Evolutionary conservation across 2,329 filamentous ascomycete genomes (phyloP).

Genomic region (Akanthomyces uredinophilus): DNA sequence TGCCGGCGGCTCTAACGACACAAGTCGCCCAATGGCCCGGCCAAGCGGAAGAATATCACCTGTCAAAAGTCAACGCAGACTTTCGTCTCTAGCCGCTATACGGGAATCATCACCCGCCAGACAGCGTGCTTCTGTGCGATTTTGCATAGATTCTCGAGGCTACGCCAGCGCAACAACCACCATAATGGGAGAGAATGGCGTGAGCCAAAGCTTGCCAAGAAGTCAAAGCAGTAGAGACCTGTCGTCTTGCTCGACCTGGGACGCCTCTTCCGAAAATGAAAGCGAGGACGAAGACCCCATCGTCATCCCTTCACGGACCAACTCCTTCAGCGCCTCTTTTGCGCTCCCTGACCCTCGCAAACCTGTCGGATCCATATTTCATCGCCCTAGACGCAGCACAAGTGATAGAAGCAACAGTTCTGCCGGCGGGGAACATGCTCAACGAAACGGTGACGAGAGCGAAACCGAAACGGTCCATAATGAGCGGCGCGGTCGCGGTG

Average conservation of each 20-base stretch:
- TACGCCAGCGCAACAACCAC: conserved; percentile 51
- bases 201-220: conserved; percentile 23
- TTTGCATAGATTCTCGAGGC: conserved; percentile 59
- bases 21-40: conserved; percentile 33
- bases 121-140: conserved; percentile 53
- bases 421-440: conserved; percentile 32
- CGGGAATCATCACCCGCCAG: conserved; percentile 45
- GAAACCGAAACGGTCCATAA: conserved; percentile 56
- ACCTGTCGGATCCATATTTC: conserved; percentile 44
- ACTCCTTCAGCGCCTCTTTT: conserved; percentile 50
- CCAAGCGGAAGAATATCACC: conserved; percentile 47
- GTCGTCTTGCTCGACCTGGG: conserved; percentile 32
- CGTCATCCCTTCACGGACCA: conserved; percentile 56
- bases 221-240: conserved; percentile 27
- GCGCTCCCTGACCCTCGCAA: conserved; percentile 49
- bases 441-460: conserved; percentile 44
- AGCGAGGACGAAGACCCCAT: conserved; percentile 63
- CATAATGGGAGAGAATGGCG: conserved; percentile 30
- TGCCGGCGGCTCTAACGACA: conserved; percentile 26
- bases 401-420: conserved; percentile 45
- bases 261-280: conserved; percentile 43
- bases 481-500: conserved; percentile 37
- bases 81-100: conserved; percentile 52
- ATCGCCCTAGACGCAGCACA: conserved; percentile 41
- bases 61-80: conserved; percentile 44